Percentiles rank a stretch among this genome's conserved stretches.
phyloP scores from a whole-genome alignment of 108 stramenopile species.

The Asterionellopsis glacialis region DNA sequence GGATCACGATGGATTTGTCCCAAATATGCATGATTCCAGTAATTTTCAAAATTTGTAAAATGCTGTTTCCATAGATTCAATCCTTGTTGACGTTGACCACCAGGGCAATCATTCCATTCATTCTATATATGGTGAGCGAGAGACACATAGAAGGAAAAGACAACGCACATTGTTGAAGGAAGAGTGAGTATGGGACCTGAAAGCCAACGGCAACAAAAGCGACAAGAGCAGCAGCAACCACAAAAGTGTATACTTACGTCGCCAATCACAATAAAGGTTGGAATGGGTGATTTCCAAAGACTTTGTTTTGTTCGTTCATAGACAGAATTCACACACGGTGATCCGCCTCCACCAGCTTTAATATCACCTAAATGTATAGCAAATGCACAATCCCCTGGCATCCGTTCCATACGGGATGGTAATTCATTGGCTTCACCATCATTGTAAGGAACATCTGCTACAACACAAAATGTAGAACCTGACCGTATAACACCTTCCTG shows the following conservation, averaged over 20 bases:
- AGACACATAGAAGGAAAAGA: too few relatives aligned
- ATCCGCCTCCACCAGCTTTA: slow-evolving; percentile 24
- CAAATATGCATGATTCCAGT: slow-evolving; percentile 17
- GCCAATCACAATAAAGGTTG: slow-evolving; percentile 53
- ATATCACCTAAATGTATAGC: slow-evolving; percentile 68
- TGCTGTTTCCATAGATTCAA: slow-evolving; percentile 11
- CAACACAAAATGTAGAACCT: slow-evolving; percentile 23
- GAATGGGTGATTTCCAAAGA: slow-evolving; percentile 46
- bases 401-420: slow-evolving; percentile 6
- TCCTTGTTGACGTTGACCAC: background rate
- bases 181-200: too few relatives aligned
- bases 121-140: too few relatives aligned
- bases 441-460: slow-evolving; percentile 37
- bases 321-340: slow-evolving; percentile 44
- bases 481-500: too few relatives aligned
- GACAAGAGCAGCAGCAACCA: too few relatives aligned
- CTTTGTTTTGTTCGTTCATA: slow-evolving; percentile 39
- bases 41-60: slow-evolving; percentile 19
- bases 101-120: slow-evolving; percentile 48
- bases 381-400: slow-evolving; percentile 54
- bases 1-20: slow-evolving; percentile 4
- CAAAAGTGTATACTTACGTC: too few relatives aligned
- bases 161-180: too few relatives aligned
- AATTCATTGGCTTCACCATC: slow-evolving; percentile 11
- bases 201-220: too few relatives aligned